These are phyloP conservation scores for Fusarium annulatum DNA, from an alignment of 2,329 filamentous ascomycete genomes.

Conservation along the genomic window DNA sequence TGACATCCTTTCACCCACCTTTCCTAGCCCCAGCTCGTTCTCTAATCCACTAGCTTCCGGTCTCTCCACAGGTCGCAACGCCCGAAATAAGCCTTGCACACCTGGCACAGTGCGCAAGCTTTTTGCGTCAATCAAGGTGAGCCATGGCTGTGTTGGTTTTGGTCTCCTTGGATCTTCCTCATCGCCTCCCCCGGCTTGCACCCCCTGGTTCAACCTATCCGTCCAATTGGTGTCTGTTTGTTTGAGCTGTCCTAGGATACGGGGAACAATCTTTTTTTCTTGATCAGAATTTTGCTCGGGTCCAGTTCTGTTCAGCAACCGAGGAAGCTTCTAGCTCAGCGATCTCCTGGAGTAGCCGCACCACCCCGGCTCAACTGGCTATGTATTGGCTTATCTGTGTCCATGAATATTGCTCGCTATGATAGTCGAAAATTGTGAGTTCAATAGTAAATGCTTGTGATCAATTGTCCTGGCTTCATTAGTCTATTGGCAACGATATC, in stretches of 20 bases:
- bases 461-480: slow-evolving; percentile 19
- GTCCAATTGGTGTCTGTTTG: slow-evolving; percentile 37
- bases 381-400: neutral
- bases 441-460: slow-evolving; percentile 15
- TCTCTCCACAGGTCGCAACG: slow-evolving; percentile 19
- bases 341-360: slow-evolving; percentile 8
- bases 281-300: slow-evolving; percentile 3
- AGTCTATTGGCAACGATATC: slow-evolving; percentile 24
- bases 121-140: slow-evolving; percentile 19
- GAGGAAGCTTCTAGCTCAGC: slow-evolving; percentile 15
- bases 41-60: slow-evolving; percentile 28
- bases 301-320: slow-evolving; percentile 10
- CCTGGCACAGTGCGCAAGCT: slow-evolving; percentile 17
- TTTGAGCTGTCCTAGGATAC: slow-evolving; percentile 8
- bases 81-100: slow-evolving; percentile 33
- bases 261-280: slow-evolving; percentile 24
- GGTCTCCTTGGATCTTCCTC: slow-evolving; percentile 35
- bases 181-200: slow-evolving; percentile 35
- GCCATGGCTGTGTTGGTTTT: slow-evolving; percentile 34
- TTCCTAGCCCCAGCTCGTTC: slow-evolving; percentile 32
- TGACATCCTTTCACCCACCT: slow-evolving; percentile 39
- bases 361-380: neutral
- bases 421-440: slow-evolving; percentile 6
- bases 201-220: slow-evolving; percentile 30
- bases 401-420: slow-evolving; percentile 19